Conservation (phyloP, 2,329 filamentous ascomycete genomes). For the Ophiostoma sp. region DNA sequence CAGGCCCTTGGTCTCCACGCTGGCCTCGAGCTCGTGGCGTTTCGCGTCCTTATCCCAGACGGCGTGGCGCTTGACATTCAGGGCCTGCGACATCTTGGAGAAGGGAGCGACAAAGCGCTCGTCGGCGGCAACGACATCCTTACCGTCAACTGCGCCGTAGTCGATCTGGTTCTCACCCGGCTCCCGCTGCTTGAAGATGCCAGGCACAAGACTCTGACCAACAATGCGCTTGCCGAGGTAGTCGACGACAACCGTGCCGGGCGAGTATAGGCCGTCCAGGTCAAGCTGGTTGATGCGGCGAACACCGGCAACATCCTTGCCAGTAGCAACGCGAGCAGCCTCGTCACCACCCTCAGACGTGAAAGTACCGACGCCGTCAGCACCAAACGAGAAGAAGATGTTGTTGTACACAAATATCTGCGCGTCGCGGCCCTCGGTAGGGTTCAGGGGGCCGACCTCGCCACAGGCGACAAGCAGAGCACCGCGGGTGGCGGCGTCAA, state of each 20-base stretch:
- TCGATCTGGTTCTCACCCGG: slow-evolving; percentile 98
- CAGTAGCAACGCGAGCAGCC: slow-evolving; percentile 90
- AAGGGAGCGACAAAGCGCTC: slow-evolving; percentile 83
- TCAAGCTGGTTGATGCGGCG: slow-evolving; percentile 96
- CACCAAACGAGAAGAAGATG: slow-evolving; percentile 98
- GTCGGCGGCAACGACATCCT: slow-evolving; percentile 89
- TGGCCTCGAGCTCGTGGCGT: slow-evolving; percentile 87
- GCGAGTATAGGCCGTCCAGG: slow-evolving; percentile 90
- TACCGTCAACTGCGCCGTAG: slow-evolving; percentile 96
- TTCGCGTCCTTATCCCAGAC: slow-evolving; percentile 98
- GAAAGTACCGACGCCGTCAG: slow-evolving; percentile 96
- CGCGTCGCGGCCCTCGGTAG: slow-evolving; percentile 86
- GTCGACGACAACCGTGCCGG: slow-evolving; percentile 93
- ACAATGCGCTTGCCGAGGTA: slow-evolving; percentile 97
- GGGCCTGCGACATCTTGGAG: slow-evolving; percentile 83
- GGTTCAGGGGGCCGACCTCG: slow-evolving; percentile 90
- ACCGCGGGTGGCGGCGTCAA: slow-evolving; percentile 88
- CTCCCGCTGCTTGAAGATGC: slow-evolving; percentile 98
- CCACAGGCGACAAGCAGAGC: slow-evolving; percentile 89
- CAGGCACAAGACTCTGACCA: slow-evolving; percentile 95
- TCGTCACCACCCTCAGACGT: slow-evolving; percentile 95
- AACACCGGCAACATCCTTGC: slow-evolving; percentile 93
- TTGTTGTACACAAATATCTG: slow-evolving; percentile 99
- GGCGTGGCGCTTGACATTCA: slow-evolving; percentile 89
- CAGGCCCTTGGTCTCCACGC: slow-evolving; percentile 97